These are phyloP conservation scores for Neofusicoccum parvum DNA, from an alignment of 2,329 filamentous ascomycete genomes.

Conservation along the genomic window DNA sequence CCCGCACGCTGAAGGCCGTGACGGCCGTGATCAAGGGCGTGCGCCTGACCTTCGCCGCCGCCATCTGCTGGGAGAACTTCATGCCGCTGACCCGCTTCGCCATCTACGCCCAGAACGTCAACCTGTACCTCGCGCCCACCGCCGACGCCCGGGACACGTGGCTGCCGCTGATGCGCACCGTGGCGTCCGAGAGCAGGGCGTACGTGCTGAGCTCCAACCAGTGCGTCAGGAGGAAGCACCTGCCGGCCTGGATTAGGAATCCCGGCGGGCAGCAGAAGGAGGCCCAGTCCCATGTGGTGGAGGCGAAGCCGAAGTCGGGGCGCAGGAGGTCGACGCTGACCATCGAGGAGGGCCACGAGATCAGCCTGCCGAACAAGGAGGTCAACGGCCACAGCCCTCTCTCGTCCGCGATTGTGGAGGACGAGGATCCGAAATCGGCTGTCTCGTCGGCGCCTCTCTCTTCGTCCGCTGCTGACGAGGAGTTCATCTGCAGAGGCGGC, in stretches of 20 bases:
- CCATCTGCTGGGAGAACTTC: conserved; percentile 97
- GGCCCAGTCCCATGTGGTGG: conserved; percentile 18
- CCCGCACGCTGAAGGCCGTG: conserved; percentile 76
- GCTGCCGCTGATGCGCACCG: conserved; percentile 78
- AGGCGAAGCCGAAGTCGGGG: conserved; percentile 16
- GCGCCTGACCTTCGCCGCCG: conserved; percentile 77
- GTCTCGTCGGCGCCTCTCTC: not conserved
- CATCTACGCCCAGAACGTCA: conserved; percentile 87
- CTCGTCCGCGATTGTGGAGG: conserved; percentile 9
- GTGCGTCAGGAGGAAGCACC: conserved; percentile 64
- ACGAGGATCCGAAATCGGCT: not conserved
- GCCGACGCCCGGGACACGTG: conserved; percentile 84
- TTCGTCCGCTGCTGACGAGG: conserved; percentile 30
- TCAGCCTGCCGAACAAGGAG: conserved; percentile 43
- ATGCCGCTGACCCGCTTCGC: conserved; percentile 86
- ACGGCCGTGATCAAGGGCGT: conserved; percentile 78
- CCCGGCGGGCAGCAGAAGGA: conserved; percentile 17
- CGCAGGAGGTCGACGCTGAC: conserved; percentile 46
- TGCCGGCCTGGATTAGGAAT: conserved; percentile 59
- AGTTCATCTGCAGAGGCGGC: conserved; percentile 72
- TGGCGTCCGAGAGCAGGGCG: conserved; percentile 78
- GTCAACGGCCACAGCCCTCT: conserved; percentile 4
- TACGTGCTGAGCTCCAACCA: conserved; percentile 88
- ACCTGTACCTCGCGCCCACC: conserved; percentile 87
- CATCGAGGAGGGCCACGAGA: conserved; percentile 50